These are phyloP conservation scores for Vitis rupestris DNA, from an alignment of 164 flowering plant genomes.

Conservation along the genomic window DNA sequence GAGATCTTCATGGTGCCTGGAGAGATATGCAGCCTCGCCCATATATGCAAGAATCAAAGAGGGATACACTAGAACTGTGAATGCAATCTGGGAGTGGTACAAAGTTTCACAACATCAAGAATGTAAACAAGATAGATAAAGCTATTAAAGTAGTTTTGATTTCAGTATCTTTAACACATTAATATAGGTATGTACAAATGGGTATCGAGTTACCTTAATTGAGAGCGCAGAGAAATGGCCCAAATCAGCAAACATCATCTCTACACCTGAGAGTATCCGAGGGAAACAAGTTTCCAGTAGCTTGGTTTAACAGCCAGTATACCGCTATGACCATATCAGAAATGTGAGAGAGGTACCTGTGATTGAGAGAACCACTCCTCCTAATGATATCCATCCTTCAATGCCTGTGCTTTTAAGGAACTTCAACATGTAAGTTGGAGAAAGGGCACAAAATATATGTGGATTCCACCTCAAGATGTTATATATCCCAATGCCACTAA, in stretches of 20 bases:
- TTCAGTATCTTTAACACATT: background rate
- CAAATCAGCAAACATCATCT: constrained; percentile 81
- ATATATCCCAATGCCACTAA: constrained; percentile 63
- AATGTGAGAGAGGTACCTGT: constrained; percentile 47
- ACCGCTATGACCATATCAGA: constrained; percentile 7
- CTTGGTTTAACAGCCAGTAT: constrained; percentile 8
- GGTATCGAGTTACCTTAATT: constrained; percentile 45
- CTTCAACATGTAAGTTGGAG: constrained; percentile 62
- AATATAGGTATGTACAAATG: background rate
- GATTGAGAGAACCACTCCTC: constrained; percentile 71
- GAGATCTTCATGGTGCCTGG: constrained; percentile 56
- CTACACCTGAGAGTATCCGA: constrained; percentile 47
- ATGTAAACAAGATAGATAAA: background rate
- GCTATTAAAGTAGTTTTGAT: background rate
- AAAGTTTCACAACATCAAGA: background rate
- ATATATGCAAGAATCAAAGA: constrained; percentile 66
- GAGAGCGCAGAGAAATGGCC: constrained; percentile 71
- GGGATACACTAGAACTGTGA: constrained; percentile 66
- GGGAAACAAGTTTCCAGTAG: constrained; percentile 2
- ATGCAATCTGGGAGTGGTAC: constrained; percentile 48
- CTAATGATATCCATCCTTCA: constrained; percentile 79
- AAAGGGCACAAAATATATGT: constrained; percentile 48
- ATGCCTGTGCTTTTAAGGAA: constrained; percentile 50
- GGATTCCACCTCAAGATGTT: constrained; percentile 74
- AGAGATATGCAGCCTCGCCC: constrained; percentile 69